Base-by-base conservation (phyloP, 257 asterid species). In the Solanum virginianum region DNA sequence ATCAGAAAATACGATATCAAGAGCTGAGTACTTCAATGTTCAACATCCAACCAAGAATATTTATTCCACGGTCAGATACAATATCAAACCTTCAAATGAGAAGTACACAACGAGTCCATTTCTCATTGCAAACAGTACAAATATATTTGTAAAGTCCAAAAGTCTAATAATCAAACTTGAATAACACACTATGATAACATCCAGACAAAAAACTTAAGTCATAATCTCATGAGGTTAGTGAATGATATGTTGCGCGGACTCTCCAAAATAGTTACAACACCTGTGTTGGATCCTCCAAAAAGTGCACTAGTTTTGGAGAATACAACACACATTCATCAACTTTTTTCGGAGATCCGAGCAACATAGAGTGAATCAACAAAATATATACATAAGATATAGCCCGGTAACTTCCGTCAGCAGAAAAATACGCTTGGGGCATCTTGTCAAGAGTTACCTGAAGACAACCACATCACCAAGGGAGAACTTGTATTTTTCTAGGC, bases 391-490 rank as follows among this genome's bases (percentile, higher is more conserved):
- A 79, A 24, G 12, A 8, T 56, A 22, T 57, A 6, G 24, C 49
- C 45, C 3, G 8, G 13, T 51, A 16, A 36, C 60, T 59, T 45
- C 56, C 45, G 53, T 47, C 55, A 77, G 20, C 68, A 29, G 11
- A 41, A 20, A 18, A 74, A 9, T 55, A 75, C 9, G 14, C 45
- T 47, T 24, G 57, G 39, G 4, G 32, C 53, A 86, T 66, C 13
- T 41, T 22, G 62, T 2, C 55, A 75, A 75, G 57, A 86, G 74
- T 84, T 91, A 96, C 98, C 96, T 88, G 71, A 92, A 97, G 84
- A 92, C 94, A 56, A 97, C 96, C 57, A 95, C 90, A 81, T 97
- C 99, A 8, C 99, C 98, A 3, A 88, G 89, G 9, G 97, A 90
- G 90, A 97, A 97, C 86, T 91, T 90, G 96, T 90, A 95, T 59